Evolutionary conservation across 2,329 filamentous ascomycete genomes (phyloP), one percentile per base, ranked within the genome.

Genomic region (Aspergillus sp.): DNA sequence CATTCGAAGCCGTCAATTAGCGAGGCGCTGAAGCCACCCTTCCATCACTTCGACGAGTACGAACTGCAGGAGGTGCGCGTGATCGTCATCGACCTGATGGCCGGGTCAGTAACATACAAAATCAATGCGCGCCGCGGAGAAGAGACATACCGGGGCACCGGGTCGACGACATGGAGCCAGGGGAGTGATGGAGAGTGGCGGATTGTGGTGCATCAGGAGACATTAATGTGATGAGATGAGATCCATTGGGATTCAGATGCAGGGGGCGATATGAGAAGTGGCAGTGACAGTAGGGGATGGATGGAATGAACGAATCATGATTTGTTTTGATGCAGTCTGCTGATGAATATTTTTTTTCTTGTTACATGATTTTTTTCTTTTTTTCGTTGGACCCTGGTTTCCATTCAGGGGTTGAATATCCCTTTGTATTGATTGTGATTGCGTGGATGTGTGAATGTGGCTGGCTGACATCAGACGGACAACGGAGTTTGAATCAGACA

Each of bases 141-240:
- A 23, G 66, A 64, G 30, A 54, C 64, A 25, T 76, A 73, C 21
- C 61, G 64, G 13, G 73, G 70, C 0, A 72, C 69, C 1, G 71
- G 69, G 19, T 70, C 71, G 17, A 71, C 72, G 23, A 77, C 74
- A 3, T 77, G 74, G 74, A 71, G 71, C 25, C 74, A 76, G 61
- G 73, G 63, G 7, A 75, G 73, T 6, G 74, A 77, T 63, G 74
- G 73, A 13, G 74, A 77, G 59, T 77, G 74, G 74, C 67, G 67
- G 54, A 59, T 77, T 23, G 67, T 69, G n/a, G 64, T 64, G n/a
- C 74, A 77, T 48, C 70, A 73, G 39, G 74, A 76, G 62, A 75
- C 73, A 0, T 56, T 73, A 52, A 42, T 72, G 50, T 50, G n/a
- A 27, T 27, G 25, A 27, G 25, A 27, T 3, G 25, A 17, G 11